phyloP scores from a whole-genome alignment of 2,329 filamentous ascomycete genomes.

The Laburnicola sp. region DNA sequence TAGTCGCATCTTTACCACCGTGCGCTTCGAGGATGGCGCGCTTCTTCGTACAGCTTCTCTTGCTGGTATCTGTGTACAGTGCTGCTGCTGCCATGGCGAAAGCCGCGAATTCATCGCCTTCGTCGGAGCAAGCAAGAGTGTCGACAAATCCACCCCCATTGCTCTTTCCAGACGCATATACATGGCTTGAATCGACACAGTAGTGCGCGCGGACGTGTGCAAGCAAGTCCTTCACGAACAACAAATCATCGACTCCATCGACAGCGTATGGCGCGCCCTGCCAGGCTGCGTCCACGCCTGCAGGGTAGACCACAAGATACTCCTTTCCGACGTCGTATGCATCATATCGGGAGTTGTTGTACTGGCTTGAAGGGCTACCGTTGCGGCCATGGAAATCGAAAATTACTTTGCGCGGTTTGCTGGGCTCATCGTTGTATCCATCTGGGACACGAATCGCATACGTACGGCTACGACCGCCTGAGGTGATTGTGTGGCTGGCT shows the following conservation, averaged over 20 bases:
- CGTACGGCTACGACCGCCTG: background rate
- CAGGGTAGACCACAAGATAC: conserved; percentile 4
- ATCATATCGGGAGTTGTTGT: conserved; percentile 1
- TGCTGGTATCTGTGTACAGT: conserved; percentile 4
- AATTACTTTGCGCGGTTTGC: conserved; percentile 4
- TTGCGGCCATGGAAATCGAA: conserved; percentile 6
- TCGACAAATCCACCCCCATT: conserved; percentile 10
- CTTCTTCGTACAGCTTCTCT: background rate
- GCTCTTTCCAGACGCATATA: conserved; percentile 6
- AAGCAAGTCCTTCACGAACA: conserved; percentile 6
- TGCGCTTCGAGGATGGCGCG: conserved; percentile 7
- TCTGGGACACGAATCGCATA: conserved; percentile 5
- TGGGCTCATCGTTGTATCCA: conserved; percentile 1
- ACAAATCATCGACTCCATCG: background rate
- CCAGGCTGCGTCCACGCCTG: conserved; percentile 5
- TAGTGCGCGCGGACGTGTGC: background rate
- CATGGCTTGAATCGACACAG: conserved; percentile 1
- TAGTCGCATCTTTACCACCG: background rate
- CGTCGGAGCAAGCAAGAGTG: conserved; percentile 7
- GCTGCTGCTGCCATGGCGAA: conserved; percentile 4
- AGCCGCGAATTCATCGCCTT: conserved; percentile 7
- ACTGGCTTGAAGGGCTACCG: conserved; percentile 1
- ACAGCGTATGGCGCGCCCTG: conserved; percentile 6
- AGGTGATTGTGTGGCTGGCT: conserved; percentile 4
- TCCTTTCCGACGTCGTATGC: background rate